Conservation (phyloP, 2,329 filamentous ascomycete species). For the Alternaria novae-zelandiae region DNA sequence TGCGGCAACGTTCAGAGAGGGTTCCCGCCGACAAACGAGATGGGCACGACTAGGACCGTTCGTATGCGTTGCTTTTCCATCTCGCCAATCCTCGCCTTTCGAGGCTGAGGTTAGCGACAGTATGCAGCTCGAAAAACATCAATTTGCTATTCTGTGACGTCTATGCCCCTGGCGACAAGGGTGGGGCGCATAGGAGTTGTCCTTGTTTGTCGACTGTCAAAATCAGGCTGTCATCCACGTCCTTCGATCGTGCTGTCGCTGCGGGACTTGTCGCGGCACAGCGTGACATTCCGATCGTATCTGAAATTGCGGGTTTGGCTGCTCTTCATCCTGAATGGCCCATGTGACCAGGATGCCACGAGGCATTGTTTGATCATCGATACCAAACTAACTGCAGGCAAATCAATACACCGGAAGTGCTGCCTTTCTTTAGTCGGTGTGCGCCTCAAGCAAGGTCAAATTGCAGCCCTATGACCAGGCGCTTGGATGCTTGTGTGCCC, state of each 20-base stretch:
- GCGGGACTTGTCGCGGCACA: slow-evolving; percentile 16
- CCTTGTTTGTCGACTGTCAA: slow-evolving; percentile 16
- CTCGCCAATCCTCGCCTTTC: slow-evolving; percentile 1
- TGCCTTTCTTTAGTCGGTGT: slow-evolving; percentile 13
- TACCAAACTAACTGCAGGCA: slow-evolving; percentile 15
- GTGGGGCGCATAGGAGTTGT: slow-evolving; percentile 2
- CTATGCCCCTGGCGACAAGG: slow-evolving; percentile 15
- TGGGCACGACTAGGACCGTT: background rate
- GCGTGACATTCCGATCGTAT: slow-evolving; percentile 12
- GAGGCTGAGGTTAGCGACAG: slow-evolving; percentile 15
- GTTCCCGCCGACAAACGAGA: slow-evolving; percentile 22
- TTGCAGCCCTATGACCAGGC: slow-evolving; percentile 18
- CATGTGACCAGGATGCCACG: slow-evolving; percentile 18
- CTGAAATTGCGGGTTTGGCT: slow-evolving; percentile 15
- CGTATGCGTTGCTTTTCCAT: slow-evolving; percentile 6
- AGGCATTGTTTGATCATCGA: slow-evolving; percentile 16
- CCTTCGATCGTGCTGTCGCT: slow-evolving; percentile 13
- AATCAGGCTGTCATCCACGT: slow-evolving; percentile 11
- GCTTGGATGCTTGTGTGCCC: slow-evolving; percentile 13
- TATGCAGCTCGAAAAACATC: slow-evolving; percentile 14
- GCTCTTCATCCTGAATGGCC: slow-evolving; percentile 16
- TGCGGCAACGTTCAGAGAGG: slow-evolving; percentile 28
- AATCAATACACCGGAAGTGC: slow-evolving; percentile 1
- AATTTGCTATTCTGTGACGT: slow-evolving; percentile 14
- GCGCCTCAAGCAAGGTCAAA: slow-evolving; percentile 17